Evolutionary conservation across 2,329 filamentous ascomycete genomes (phyloP).

Genomic region (Ophiostoma australiae): DNA sequence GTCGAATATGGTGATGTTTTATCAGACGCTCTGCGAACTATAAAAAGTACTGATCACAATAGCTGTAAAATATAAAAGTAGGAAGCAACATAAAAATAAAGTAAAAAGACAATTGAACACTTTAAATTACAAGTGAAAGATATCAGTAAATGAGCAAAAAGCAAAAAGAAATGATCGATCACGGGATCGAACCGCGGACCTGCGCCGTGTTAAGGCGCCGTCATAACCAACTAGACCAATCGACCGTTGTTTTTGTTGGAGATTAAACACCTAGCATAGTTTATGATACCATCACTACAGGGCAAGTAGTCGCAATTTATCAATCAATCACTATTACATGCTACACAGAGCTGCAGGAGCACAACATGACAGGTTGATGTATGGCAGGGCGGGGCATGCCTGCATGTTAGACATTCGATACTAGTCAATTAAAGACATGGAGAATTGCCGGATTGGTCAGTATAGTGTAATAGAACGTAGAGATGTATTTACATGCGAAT

Average conservation of each 20-base stretch:
- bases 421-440: neutral
- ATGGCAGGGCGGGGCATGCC: slow-evolving; percentile 5
- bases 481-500: neutral
- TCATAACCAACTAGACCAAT: slow-evolving; percentile 19
- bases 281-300: neutral
- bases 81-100: no score
- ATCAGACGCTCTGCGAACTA: no score
- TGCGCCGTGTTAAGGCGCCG: slow-evolving; percentile 18
- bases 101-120: no score
- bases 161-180: slow-evolving; percentile 2
- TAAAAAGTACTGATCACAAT: no score
- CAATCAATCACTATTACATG: neutral
- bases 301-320: neutral
- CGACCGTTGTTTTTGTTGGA: neutral
- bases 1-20: no score
- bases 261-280: neutral
- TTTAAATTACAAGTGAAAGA: no score
- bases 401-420: neutral
- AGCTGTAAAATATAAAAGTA: no score
- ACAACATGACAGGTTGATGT: slow-evolving; percentile 13
- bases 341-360: slow-evolving; percentile 8
- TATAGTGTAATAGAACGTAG: neutral
- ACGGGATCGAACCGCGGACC: slow-evolving; percentile 18
- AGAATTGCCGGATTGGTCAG: neutral
- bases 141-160: no score